These are phyloP conservation scores for Pseudofabraea citricarpa DNA, from an alignment of 2,329 filamentous ascomycete species.

Conservation along the genomic window DNA sequence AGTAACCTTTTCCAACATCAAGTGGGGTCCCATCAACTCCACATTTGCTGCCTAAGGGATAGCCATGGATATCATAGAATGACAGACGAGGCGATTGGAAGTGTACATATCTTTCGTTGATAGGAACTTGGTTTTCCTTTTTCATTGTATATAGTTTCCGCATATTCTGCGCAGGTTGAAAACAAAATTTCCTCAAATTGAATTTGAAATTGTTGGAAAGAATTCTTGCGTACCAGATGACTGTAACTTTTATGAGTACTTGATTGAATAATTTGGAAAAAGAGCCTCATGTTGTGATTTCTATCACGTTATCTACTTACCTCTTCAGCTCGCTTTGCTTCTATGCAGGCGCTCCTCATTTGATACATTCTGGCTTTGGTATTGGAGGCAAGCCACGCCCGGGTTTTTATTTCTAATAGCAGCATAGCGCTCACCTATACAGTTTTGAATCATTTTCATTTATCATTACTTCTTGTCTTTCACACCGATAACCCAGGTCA, in stretches of 20 bases:
- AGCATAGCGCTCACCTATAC: neutral
- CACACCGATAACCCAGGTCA: slow-evolving; percentile 38
- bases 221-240: neutral
- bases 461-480: slow-evolving; percentile 21
- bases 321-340: too few species aligned
- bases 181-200: too few species aligned
- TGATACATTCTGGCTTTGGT: neutral
- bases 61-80: neutral
- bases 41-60: slow-evolving; percentile 18
- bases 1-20: slow-evolving; percentile 33
- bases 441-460: too few species aligned
- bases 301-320: neutral
- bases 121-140: neutral
- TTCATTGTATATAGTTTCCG: slow-evolving; percentile 1
- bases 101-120: neutral
- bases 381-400: neutral
- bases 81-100: neutral
- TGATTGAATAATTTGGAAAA: neutral
- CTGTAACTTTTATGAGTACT: neutral
- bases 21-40: slow-evolving; percentile 27
- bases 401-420: too few species aligned
- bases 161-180: too few species aligned
- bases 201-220: too few species aligned
- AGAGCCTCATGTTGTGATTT: neutral
- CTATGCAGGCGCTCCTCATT: neutral